Percentiles rank a stretch among this genome's conserved stretches.
These are phyloP conservation scores for Chrysosporium queenslandicum DNA, from an alignment of 2,329 filamentous ascomycete genomes.

Conservation along the genomic window DNA sequence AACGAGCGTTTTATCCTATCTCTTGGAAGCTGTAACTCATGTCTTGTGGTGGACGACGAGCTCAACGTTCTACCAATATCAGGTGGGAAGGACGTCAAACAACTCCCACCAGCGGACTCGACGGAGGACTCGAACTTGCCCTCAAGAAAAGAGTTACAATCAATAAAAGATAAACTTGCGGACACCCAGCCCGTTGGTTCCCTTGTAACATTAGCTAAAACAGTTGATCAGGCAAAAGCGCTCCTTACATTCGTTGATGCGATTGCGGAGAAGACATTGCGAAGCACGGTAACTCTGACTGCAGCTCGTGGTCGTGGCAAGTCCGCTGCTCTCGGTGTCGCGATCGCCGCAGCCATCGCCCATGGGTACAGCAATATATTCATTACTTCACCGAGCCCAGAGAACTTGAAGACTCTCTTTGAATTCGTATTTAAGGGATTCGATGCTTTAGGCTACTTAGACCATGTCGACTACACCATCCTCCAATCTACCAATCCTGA, in stretches of 20 bases:
- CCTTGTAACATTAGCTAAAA: conserved; percentile 73
- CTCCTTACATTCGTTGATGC: conserved; percentile 94
- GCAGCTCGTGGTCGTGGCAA: conserved; percentile 93
- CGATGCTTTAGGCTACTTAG: conserved; percentile 83
- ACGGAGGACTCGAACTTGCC: conserved; percentile 63
- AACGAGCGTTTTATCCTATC: conserved; percentile 97
- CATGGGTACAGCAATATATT: conserved; percentile 99
- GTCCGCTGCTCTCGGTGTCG: conserved; percentile 88
- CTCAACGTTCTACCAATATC: conserved; percentile 95
- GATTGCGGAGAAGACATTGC: conserved; percentile 88
- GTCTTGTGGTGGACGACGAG: conserved; percentile 93
- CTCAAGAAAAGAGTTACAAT: conserved; percentile 63
- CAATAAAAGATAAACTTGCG: conserved; percentile 75
- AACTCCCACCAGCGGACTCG: conserved; percentile 63
- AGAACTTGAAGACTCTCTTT: conserved; percentile 97
- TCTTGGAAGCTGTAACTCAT: conserved; percentile 86
- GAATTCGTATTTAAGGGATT: conserved; percentile 99
- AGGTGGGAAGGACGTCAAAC: conserved; percentile 79
- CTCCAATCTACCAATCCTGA: conserved; percentile 97
- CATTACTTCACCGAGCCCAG: conserved; percentile 92
- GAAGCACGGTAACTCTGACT: conserved; percentile 86
- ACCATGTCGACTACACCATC: conserved; percentile 95
- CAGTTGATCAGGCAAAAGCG: conserved; percentile 91
- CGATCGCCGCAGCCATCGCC: conserved; percentile 84
- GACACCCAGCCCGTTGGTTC: conserved; percentile 81